phyloP scores from a whole-genome alignment of 2,329 filamentous ascomycete species.

The Celoporthe dispersa region DNA sequence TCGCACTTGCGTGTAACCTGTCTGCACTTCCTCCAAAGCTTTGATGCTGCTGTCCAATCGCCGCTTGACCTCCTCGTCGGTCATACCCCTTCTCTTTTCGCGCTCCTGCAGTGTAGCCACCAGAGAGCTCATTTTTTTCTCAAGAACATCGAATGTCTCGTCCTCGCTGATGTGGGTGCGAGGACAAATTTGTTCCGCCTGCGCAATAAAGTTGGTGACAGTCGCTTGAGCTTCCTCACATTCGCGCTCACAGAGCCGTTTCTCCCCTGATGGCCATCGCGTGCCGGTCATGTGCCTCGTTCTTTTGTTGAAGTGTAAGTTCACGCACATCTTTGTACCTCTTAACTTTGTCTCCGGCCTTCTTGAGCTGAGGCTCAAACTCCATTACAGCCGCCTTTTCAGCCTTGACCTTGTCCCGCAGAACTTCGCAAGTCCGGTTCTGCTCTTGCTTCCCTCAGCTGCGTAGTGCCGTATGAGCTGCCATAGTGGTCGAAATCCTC shows the following conservation, averaged over 20 bases:
- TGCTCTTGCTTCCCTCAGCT: conserved; percentile 53
- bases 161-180: conserved; percentile 67
- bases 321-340: conserved; percentile 53
- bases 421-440: conserved; percentile 47
- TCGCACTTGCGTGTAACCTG: conserved; percentile 49
- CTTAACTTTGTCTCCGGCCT: conserved; percentile 59
- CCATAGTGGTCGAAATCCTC: conserved; percentile 53
- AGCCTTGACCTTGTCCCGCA: conserved; percentile 42
- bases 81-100: conserved; percentile 62
- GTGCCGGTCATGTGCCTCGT: conserved; percentile 57
- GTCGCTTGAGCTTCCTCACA: conserved; percentile 50
- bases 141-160: conserved; percentile 63
- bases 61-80: conserved; percentile 66
- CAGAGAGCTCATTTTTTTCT: conserved; percentile 57
- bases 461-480: conserved; percentile 58
- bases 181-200: conserved; percentile 58
- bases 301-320: conserved; percentile 64
- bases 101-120: conserved; percentile 60
- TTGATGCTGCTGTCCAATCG: conserved; percentile 46
- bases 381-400: conserved; percentile 42
- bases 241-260: conserved; percentile 50
- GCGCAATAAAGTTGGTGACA: conserved; percentile 57
- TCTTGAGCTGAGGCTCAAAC: conserved; percentile 54
- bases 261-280: conserved; percentile 53
- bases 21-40: conserved; percentile 46